Evolutionary conservation across 129 eudicot genomes (phyloP), one percentile per base, ranked within the genome.

Genomic region (Artemisia argyi): DNA sequence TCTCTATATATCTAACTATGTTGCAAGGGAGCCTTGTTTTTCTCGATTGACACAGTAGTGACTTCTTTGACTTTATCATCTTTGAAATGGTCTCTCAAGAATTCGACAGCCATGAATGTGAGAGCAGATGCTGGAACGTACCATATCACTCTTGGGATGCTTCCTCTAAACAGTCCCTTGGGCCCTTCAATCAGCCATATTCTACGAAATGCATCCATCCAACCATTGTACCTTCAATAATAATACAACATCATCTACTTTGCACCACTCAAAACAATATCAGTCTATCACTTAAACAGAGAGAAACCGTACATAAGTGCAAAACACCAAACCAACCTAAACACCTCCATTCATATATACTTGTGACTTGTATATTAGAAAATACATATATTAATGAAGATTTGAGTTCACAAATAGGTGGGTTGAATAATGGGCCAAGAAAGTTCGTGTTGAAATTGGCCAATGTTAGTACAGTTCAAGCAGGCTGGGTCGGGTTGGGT

Each of bases 21-120:
- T 56, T 77, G 85, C 71, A 86, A 79, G 57, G 96, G 79, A 15
- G 91, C 75, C 53, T 78, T 81, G 15, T 81, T 87, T 71, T 84
- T 83, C 57, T 89, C 91, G 11, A 89, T 55, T 14, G 88, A 79
- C 56, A 92, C 72, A 80, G 70, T 87, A 24, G 89, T 55, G 50
- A 82, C 73, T 74, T 79, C 83, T 76, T 82, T 68, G 70, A 72
- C 46, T 60, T 78, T 65, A 64, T 71, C 22, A 8, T 68, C 51
- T 20, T 81, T 83, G 75, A 84, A 89, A 52, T 84, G 80, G 19
- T 92, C 96, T 77, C 96, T 83, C 42, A 92, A 80, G 73, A 87
- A 92, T 74, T 92, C 98, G 47, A 92, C 96, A 42, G 92, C 94
- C 98, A 92, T 92, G 92, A 92, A 92, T 56, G 98, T 89, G 57